Conservation (phyloP, 139 green algal species). For the Gonium pectorale region DNA sequence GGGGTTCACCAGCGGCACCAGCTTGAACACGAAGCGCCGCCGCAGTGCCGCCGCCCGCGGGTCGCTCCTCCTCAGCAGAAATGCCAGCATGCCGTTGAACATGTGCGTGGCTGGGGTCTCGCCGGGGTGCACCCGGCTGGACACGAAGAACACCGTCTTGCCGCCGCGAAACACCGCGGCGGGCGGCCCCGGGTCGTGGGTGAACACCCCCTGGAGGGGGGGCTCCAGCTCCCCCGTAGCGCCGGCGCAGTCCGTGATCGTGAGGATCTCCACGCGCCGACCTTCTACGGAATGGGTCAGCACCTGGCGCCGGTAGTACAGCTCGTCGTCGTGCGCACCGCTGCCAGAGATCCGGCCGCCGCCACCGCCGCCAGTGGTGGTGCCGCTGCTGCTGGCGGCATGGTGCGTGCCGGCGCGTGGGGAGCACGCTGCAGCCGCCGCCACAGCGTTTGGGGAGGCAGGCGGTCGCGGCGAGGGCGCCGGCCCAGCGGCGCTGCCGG, state of each 20-base stretch:
- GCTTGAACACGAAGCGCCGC: slow-evolving; percentile 72
- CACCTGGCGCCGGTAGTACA: slow-evolving; percentile 67
- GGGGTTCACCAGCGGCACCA: slow-evolving; percentile 76
- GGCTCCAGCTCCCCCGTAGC: not conserved
- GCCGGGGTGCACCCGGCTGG: slow-evolving; percentile 75
- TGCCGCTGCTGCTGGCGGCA: not conserved
- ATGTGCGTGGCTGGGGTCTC: slow-evolving; percentile 77
- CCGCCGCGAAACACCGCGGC: not conserved
- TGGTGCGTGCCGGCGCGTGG: not conserved
- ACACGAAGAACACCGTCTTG: slow-evolving; percentile 66
- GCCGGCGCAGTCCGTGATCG: slow-evolving; percentile 62
- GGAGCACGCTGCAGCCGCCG: not conserved
- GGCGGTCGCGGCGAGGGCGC: too few species aligned
- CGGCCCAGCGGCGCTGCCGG: too few species aligned
- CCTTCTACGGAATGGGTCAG: slow-evolving; percentile 56
- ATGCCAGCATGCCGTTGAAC: slow-evolving; percentile 71
- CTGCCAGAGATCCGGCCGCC: too few species aligned
- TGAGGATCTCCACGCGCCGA: slow-evolving; percentile 59
- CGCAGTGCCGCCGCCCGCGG: slow-evolving; percentile 60
- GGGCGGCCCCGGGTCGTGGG: slow-evolving; percentile 34
- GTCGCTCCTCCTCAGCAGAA: slow-evolving; percentile 69
- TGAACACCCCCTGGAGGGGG: slow-evolving; percentile 19
- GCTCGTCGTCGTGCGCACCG: too few species aligned
- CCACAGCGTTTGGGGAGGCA: too few species aligned
- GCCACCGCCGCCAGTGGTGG: not conserved